These are phyloP conservation scores for Lipomyces orientalis DNA, from an alignment of 805 yeast species.

Conservation along the genomic window DNA sequence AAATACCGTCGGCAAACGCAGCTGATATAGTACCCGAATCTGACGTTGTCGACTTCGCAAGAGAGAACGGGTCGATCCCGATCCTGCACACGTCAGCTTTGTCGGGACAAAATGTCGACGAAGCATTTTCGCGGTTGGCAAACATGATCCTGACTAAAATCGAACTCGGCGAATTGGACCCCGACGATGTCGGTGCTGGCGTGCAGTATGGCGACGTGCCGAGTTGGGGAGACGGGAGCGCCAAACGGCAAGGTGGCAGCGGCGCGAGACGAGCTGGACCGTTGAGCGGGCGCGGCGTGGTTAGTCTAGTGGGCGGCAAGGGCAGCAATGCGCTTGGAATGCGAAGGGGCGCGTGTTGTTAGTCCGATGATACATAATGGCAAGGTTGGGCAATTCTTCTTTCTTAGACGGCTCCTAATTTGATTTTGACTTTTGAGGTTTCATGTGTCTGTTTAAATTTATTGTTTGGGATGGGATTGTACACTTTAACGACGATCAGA, in stretches of 20 bases:
- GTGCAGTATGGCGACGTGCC: slow-evolving; percentile 59
- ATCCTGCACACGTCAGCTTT: slow-evolving; percentile 51
- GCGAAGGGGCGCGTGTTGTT: slow-evolving; percentile 34
- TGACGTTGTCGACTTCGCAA: slow-evolving; percentile 47
- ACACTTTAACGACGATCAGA: neutral
- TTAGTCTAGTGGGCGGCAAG: slow-evolving; percentile 37
- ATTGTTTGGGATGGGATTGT: slow-evolving; percentile 1
- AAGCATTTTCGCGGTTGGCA: slow-evolving; percentile 50
- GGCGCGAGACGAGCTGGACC: slow-evolving; percentile 1
- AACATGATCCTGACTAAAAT: slow-evolving; percentile 53
- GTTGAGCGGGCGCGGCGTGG: slow-evolving; percentile 32
- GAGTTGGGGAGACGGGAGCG: slow-evolving; percentile 44
- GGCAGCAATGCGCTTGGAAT: slow-evolving; percentile 37
- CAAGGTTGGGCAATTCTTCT: no score
- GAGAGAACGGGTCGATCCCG: slow-evolving; percentile 47
- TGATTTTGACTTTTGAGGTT: neutral
- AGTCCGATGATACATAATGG: neutral
- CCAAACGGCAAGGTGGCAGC: slow-evolving; percentile 16
- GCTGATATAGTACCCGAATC: slow-evolving; percentile 48
- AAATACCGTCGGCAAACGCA: slow-evolving; percentile 48
- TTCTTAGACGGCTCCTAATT: neutral
- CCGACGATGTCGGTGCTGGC: slow-evolving; percentile 54
- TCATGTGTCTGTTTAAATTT: neutral
- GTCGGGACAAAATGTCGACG: slow-evolving; percentile 51
- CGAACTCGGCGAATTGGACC: slow-evolving; percentile 56